phyloP scores from a whole-genome alignment of 2,329 filamentous ascomycete species.

The Fusarium sp. region DNA sequence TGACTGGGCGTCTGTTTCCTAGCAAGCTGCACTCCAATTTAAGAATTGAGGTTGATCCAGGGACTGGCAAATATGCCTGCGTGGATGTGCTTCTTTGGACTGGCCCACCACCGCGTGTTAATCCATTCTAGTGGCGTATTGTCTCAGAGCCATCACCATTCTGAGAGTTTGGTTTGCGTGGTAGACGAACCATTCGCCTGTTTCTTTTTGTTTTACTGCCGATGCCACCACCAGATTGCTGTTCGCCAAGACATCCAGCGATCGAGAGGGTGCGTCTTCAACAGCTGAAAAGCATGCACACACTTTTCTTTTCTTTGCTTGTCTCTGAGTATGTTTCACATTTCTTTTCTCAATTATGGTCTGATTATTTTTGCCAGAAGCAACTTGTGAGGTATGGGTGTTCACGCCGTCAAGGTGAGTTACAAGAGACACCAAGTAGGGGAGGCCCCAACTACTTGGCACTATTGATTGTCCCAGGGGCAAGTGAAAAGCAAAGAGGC shows the following conservation, averaged over 20 bases:
- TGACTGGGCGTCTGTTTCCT: constrained; percentile 20
- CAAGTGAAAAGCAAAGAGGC: constrained; percentile 31
- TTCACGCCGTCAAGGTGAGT: constrained; percentile 6
- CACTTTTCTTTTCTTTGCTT: neutral
- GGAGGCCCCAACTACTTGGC: constrained; percentile 6
- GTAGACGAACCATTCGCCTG: neutral
- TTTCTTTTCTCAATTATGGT: constrained; percentile 26
- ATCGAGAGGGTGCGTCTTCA: neutral
- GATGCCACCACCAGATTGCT: neutral
- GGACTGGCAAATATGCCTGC: constrained; percentile 22
- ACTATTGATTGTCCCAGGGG: constrained; percentile 14
- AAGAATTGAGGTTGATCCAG: constrained; percentile 7
- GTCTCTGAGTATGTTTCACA: constrained; percentile 10
- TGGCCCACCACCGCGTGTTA: constrained; percentile 19
- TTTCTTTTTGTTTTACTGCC: neutral
- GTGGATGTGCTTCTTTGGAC: constrained; percentile 7
- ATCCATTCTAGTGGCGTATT: constrained; percentile 26
- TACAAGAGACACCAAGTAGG: constrained; percentile 7
- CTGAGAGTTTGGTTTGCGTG: neutral
- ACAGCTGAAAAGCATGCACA: constrained; percentile 10
- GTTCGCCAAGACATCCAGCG: neutral
- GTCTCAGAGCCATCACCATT: constrained; percentile 19
- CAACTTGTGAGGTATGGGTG: constrained; percentile 20
- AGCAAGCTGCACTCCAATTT: neutral
- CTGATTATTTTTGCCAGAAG: constrained; percentile 29